Conservation (phyloP, 2,329 filamentous ascomycete genomes). For the Colletotrichum incanum region DNA sequence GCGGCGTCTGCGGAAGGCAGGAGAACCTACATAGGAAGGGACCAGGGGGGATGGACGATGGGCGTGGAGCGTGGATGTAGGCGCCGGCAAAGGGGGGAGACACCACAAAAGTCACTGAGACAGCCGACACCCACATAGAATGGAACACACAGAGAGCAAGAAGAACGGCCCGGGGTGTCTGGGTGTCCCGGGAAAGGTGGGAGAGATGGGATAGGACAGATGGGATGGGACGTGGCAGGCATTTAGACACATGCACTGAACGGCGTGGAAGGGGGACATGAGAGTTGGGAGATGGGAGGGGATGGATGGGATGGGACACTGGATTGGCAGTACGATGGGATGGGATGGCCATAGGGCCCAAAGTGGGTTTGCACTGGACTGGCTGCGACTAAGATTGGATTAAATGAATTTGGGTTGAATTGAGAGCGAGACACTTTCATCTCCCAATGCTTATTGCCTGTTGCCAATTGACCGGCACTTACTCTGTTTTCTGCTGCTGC, state of each 20-base stretch:
- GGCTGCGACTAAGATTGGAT: background rate
- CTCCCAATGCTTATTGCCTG: background rate
- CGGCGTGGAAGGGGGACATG: background rate
- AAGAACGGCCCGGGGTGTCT: background rate
- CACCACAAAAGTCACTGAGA: background rate
- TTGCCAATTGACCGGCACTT: constrained; percentile 2
- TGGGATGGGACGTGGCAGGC: constrained; percentile 2
- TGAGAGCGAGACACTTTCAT: background rate
- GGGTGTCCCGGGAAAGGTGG: background rate
- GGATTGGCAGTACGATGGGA: background rate
- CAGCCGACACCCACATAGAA: constrained; percentile 6
- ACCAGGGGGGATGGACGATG: constrained; percentile 1
- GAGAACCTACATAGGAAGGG: constrained; percentile 4
- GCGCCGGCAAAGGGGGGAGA: constrained; percentile 13
- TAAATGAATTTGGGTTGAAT: background rate
- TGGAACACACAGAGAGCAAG: constrained; percentile 3
- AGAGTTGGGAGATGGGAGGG: constrained; percentile 1
- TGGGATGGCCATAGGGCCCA: constrained; percentile 26
- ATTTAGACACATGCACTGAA: constrained; percentile 1
- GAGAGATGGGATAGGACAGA: constrained; percentile 7
- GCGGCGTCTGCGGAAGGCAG: constrained; percentile 21
- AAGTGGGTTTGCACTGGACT: constrained; percentile 7
- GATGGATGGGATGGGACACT: constrained; percentile 9
- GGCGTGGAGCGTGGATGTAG: constrained; percentile 21
- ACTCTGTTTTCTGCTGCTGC: background rate